Base-by-base conservation (phyloP, 768 basidiomycete species). In the Calocybe cyanea region DNA sequence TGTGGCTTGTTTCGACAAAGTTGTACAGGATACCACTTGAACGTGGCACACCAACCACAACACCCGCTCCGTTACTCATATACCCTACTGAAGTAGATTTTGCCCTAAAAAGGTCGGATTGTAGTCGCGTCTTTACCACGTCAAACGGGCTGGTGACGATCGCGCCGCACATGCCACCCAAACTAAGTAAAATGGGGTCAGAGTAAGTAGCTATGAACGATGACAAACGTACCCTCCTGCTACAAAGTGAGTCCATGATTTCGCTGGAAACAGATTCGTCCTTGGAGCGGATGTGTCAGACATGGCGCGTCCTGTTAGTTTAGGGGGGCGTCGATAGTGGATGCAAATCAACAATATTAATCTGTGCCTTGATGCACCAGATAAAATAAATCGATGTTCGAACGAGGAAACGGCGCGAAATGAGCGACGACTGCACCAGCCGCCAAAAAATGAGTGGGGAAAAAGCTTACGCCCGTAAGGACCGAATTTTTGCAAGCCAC, bases 81-180 rank as follows among this genome's bases (percentile, higher is more conserved):
- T 77, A 55, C 10, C 68, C 64, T 4, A 73, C 57, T 8, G 66
- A 63, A 19, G 68, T 47, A 36, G 61, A 66, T 45, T 72, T 72
- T 54, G 66, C 63, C 1, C 65, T 64, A 46, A 93, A 96, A 17
- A 97, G 70, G 65, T 84, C 84, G 2, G 92, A 95, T 67, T 99
- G 96, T 6, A 98, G 72, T 3, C 96, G 85, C 34, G 96, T 99
- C 70, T 97, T 98, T 51, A 98, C 93, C 24, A 99, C 92, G 65
- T 99, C 96, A 57, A 99, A 95, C 0, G 96, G 95, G 35, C 92
- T 92, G 0, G 96, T 99, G 2, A 97, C 85, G 48, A 96, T 87
- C 14, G 93, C 93, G 25, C 95, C 96, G 59, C 91, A 91, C 93
- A 98, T 95, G 32, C 94, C 96, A 19, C 95, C 96, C 14, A 97